Base-by-base conservation (phyloP, 2,329 filamentous ascomycete genomes). In the Phoma sp. region DNA sequence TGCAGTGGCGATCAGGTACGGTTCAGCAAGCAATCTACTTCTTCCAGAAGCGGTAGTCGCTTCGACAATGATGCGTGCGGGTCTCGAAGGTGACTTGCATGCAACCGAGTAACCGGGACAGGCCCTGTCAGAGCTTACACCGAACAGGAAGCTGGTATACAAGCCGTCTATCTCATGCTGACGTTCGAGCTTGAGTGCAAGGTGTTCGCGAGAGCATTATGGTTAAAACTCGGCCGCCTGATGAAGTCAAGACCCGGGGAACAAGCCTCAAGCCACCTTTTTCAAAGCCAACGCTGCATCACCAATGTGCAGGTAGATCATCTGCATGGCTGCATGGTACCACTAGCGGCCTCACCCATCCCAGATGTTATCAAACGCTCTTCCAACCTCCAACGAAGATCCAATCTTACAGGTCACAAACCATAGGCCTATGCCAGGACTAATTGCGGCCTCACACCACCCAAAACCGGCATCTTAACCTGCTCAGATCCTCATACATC, bases 101-200 rank as follows among this genome's bases (percentile, higher is more conserved):
- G 55, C 67, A 68, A 63, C 68, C 69, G 65, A 67, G 55, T 49
- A 55, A 58, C 64, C 53, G 62, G 69, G 65, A 69, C 62, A 62
- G 46, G 62, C 51, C 58, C 47, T 55, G 50, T 36, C 32, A 55
- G 47, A 39, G 36, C 43, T 51, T 50, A 44, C 49, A 43, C 55
- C 49, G 62, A 65, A 58, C 31, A 51, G 57, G 58, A 49, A 62
- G 51, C 41, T 59, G 57, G 60, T 65, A 58, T 60, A 17, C 62
- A 22, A 40, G 44, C 49, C 13, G 60, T 62, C 56, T 59, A 60
- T 63, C 67, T 65, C 43, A 22, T 13, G 33, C 25, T 22, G 15
- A 27, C 41, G 19, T 33, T 32, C 15, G 19, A 27, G 36, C 31
- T 37, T 22, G n/a, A 29, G 22, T 13, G 19, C 31, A 19, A 37